Evolutionary conservation across 2,329 filamentous ascomycete genomes (phyloP).

Genomic region (Alternaria sp.): DNA sequence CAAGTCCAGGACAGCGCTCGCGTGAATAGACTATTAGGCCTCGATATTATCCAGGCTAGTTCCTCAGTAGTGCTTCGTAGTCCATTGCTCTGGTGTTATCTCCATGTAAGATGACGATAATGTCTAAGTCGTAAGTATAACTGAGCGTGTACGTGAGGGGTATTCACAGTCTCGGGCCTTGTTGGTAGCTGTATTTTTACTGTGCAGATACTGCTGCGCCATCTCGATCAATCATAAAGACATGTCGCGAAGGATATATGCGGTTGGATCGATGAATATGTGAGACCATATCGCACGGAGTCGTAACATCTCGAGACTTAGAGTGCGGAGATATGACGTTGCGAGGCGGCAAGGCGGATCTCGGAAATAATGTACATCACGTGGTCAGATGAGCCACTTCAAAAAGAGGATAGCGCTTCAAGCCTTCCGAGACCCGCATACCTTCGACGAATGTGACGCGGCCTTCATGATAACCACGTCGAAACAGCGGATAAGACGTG

Average conservation of each 20-base stretch:
- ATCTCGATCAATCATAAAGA: neutral
- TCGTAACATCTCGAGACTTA: neutral
- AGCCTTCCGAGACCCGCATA: neutral
- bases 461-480: neutral
- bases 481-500: neutral
- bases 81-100: neutral
- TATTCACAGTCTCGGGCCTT: neutral
- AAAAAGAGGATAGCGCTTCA: neutral
- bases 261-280: neutral
- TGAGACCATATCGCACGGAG: neutral
- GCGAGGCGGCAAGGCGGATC: neutral
- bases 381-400: neutral
- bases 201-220: neutral
- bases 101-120: neutral
- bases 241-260: neutral
- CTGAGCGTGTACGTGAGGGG: neutral
- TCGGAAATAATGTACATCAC: neutral
- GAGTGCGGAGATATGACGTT: neutral
- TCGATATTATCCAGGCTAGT: neutral
- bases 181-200: neutral
- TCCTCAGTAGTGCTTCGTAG: neutral
- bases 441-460: neutral
- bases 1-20: neutral
- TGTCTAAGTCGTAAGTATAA: neutral
- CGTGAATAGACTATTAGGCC: neutral